Evolutionary conservation across 495 filamentous ascomycete species (phyloP), one percentile per base, ranked within the genome.

Genomic region (Xylaria nigripes): DNA sequence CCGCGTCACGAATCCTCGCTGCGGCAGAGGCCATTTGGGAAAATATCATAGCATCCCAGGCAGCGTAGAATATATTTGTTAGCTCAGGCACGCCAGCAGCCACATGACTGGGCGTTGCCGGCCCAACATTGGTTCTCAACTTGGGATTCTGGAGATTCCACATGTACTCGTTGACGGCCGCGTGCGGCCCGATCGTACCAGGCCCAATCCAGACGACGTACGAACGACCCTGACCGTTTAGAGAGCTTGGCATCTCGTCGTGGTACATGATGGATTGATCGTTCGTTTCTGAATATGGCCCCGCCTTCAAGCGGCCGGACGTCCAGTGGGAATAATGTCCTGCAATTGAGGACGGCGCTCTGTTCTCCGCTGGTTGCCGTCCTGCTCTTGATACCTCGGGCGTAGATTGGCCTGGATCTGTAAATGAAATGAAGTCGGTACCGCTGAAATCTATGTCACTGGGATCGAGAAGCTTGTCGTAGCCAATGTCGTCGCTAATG

Each of bases 101-200:
- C 10, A 73, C 60, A 30, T 77, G 72, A 44, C 55, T 61, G 2
- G 73, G 72, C 10, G 65, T 65, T 7, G 68, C 72, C 3, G 73
- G 73, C 7, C 60, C 61, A 13, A 67, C 45, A 27, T 61, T 45
- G 25, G 51, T 22, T n/a, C 60, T 59, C 3, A 75, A 46, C 3
- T 42, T 32, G 0, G 56, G 25, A n/a, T 68, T 24, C 23, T 61
- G 60, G 19, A 71, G 48, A 51, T 70, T 64, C 38, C 58, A 64
- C 61, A 68, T 67, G 58, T 77, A 77, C 29, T 64, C 68, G 34
- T 62, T 65, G 44, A 70, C 63, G 6, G 70, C 70, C 12, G 56
- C 50, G 45, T 64, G 53, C 1, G 56, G 56, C 6, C 58, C 54
- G 3, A 57, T 55, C 22, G 45, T 21, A 32, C 64, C 61, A 18